Conservation (phyloP, 1,139 yeast species). For the Geotrichum aggregatum region DNA sequence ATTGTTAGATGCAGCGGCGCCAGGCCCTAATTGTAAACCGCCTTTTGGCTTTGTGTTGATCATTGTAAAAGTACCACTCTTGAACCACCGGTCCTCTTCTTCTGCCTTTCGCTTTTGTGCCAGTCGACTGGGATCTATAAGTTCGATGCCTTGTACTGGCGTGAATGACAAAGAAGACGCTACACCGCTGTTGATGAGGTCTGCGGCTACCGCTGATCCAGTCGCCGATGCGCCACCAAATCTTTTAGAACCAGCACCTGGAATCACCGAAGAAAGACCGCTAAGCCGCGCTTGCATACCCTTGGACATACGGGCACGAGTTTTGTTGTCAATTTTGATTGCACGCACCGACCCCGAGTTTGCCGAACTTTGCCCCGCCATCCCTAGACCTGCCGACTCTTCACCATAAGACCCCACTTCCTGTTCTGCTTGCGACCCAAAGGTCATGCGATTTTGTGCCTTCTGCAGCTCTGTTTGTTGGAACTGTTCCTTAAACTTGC, state of each 20-base stretch:
- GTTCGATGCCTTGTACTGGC: slow-evolving; percentile 36
- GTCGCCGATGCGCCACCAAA: neutral
- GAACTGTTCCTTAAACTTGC: slow-evolving; percentile 77
- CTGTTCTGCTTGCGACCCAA: slow-evolving; percentile 69
- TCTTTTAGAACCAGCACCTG: neutral
- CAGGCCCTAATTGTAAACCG: slow-evolving; percentile 22
- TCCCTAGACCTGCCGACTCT: slow-evolving; percentile 78
- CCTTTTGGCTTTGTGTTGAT: slow-evolving; percentile 21
- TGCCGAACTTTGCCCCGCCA: slow-evolving; percentile 24
- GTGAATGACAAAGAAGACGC: slow-evolving; percentile 34
- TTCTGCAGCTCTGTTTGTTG: slow-evolving; percentile 75
- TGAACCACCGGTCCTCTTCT: slow-evolving; percentile 34
- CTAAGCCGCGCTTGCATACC: slow-evolving; percentile 34
- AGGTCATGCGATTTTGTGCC: slow-evolving; percentile 79
- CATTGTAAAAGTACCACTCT: slow-evolving; percentile 34
- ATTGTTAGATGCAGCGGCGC: neutral
- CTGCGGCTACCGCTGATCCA: slow-evolving; percentile 11
- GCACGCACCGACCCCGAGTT: slow-evolving; percentile 37
- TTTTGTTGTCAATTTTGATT: slow-evolving; percentile 36
- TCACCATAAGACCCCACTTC: slow-evolving; percentile 45
- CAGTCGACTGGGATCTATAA: slow-evolving; percentile 30
- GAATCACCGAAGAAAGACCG: slow-evolving; percentile 16
- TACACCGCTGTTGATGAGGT: slow-evolving; percentile 30
- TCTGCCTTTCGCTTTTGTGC: slow-evolving; percentile 15
- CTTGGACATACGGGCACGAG: slow-evolving; percentile 38